Evolutionary conservation across 345 rosid species (phyloP), one percentile per base, ranked within the genome.

Genomic region (Linum usitatissimum): DNA sequence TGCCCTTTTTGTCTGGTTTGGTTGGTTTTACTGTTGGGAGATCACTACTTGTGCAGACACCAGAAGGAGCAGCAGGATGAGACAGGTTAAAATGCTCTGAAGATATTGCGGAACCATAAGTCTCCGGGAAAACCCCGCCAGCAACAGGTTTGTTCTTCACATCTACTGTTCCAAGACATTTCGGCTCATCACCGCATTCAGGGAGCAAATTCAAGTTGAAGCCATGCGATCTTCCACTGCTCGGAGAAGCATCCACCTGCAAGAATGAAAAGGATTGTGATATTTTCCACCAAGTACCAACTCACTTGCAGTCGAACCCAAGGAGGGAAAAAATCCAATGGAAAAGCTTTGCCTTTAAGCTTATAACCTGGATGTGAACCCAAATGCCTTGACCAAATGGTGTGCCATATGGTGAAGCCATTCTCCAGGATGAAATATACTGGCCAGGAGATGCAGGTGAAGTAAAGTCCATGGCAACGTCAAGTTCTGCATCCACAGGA

Each of bases 321-420:
- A 40, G 2, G 13, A 40, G 5, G 13, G 48, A 40, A 12, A 7
- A 40, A 40, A 7, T 40, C 8, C 8, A 40, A 12, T 40, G 8
- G 48, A 40, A 40, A 40, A 40, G 48, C 8, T 7, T 40, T 6
- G 8, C 48, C 48, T 40, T 40, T 40, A 12, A 40, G 8, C 8
- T 7, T 40, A 40, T 40, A 40, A 40, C 48, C 48, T 82, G 83
- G 48, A 93, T 83, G 53, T 80, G 80, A 76, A 87, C 97, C 99
- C 97, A 90, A 64, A 93, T 82, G 57, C 91, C 95, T 63, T 93
- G 99, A 61, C 97, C 99, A 63, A 93, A 93, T 71, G 77, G 83
- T 19, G 70, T 76, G 49, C 92, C 92, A 39, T 78, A 69, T 31
- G 86, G 79, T 54, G 82, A 68, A 66, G 85, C 79, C 96, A 93